Evolutionary conservation across 2,329 filamentous ascomycete genomes (phyloP).

Genomic region (Microdochium trichocladiopsis): DNA sequence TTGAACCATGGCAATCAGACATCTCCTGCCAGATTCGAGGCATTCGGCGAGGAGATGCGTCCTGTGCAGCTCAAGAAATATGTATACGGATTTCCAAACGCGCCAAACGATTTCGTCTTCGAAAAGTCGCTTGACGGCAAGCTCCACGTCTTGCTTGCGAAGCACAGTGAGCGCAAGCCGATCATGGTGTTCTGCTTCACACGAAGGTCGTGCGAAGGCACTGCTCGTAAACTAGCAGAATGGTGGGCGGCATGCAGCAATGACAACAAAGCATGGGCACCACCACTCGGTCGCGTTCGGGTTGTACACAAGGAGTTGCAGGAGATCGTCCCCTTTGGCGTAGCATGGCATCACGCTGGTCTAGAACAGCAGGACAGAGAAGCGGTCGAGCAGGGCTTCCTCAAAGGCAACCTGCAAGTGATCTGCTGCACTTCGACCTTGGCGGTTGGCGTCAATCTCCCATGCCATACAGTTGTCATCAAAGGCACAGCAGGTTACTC

Average conservation of each 20-base stretch:
- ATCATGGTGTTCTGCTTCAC: constrained; percentile 82
- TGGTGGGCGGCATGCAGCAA: constrained; percentile 51
- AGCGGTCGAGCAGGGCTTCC: constrained; percentile 60
- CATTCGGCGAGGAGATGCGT: constrained; percentile 73
- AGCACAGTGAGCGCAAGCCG: constrained; percentile 64
- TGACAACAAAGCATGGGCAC: constrained; percentile 54
- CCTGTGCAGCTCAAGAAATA: constrained; percentile 71
- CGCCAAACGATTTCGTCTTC: constrained; percentile 68
- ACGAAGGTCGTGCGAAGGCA: constrained; percentile 59
- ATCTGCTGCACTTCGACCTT: constrained; percentile 86
- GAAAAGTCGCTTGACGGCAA: constrained; percentile 62
- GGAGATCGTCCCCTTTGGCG: constrained; percentile 42
- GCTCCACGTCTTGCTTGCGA: constrained; percentile 58
- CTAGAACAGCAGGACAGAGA: constrained; percentile 57
- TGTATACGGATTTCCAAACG: constrained; percentile 63
- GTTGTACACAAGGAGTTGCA: constrained; percentile 56
- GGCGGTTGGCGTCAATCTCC: constrained; percentile 76
- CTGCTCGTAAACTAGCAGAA: constrained; percentile 59
- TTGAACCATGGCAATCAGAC: constrained; percentile 51
- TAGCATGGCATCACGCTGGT: constrained; percentile 79
- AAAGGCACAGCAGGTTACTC: constrained; percentile 70
- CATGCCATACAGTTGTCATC: constrained; percentile 75
- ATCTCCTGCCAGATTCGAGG: constrained; percentile 58
- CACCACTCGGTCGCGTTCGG: constrained; percentile 40
- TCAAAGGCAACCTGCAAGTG: constrained; percentile 65